Conservation (phyloP, 768 basidiomycete genomes). For the Rhizopogon roseolus region DNA sequence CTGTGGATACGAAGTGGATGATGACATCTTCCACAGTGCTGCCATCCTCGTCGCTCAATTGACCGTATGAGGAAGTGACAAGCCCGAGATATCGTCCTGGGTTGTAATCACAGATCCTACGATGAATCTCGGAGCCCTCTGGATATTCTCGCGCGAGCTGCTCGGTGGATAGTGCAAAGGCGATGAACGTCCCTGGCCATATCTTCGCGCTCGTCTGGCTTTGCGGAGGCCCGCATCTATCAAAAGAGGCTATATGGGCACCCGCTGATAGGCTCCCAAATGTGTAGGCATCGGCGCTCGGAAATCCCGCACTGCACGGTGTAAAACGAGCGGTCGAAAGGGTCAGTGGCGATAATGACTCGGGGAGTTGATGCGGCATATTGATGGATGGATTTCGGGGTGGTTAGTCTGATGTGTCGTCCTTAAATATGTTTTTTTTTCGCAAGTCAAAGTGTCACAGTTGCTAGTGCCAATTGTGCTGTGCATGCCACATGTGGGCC, state of each 20-base stretch:
- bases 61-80: conserved; percentile 10
- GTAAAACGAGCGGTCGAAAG: background rate
- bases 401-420: background rate
- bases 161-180: conserved; percentile 14
- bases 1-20: conserved; percentile 13
- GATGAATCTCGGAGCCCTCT: conserved; percentile 1
- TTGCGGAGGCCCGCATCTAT: background rate
- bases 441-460: background rate
- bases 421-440: background rate
- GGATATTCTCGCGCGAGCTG: conserved; percentile 1
- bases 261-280: conserved; percentile 1
- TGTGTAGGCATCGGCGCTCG: background rate
- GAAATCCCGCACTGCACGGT: background rate
- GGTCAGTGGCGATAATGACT: background rate
- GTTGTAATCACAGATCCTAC: conserved; percentile 3
- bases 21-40: conserved; percentile 12
- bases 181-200: conserved; percentile 8
- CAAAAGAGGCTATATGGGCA: background rate
- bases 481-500: background rate
- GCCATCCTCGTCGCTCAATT: conserved; percentile 5
- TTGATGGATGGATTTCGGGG: background rate
- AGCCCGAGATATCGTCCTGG: conserved; percentile 18
- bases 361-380: background rate
- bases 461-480: background rate
- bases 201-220: background rate